Base-by-base conservation (phyloP, 1,139 yeast genomes). In the Blastobotrys arbuscula region DNA sequence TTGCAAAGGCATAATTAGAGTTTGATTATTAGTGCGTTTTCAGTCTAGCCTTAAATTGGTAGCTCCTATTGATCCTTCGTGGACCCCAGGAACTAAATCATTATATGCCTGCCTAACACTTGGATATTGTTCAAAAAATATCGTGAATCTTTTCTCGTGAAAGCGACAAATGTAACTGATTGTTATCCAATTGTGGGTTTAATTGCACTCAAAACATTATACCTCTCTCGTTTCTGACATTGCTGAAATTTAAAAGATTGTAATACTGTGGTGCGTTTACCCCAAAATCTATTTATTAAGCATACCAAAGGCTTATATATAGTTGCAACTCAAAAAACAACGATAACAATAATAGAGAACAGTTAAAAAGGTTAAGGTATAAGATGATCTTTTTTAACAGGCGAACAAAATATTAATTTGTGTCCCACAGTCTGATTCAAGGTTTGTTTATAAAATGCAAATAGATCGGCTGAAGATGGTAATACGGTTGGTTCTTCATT, bases 41-140 rank as follows among this genome's bases (percentile, higher is more conserved):
- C n/a, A n/a, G n/a, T n/a, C n/a, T n/a, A n/a, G n/a, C n/a, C n/a
- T n/a, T n/a, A n/a, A n/a, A n/a, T n/a, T n/a, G n/a, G n/a, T n/a
- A n/a, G n/a, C n/a, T n/a, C n/a, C n/a, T n/a, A n/a, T n/a, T 61
- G 86, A 95, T 35, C 94, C 92, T 64, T 90, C 97, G 45, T 78
- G 76, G 53, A 92, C 75, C 54, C 83, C 82, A 0, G 98, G 98
- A 1, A 94, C 98, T 53, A 82, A 80, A 53, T 92, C 98, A 54
- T 80, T 81, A 62, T 84, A 92, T 0, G 97, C 97, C 54, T 79
- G 82, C 52, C 86, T 79, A n/a, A 92, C 94, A 34, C 89, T 79
- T 0, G 98, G 98, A 61, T 92, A 92, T 52, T 94, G 96, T 47
- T 84, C 87, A 63, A 92, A 90, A n/a, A 23, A 94, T 89, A 56